Conservation (phyloP, 2,329 filamentous ascomycete genomes). For the Hypoxylon sp. region DNA sequence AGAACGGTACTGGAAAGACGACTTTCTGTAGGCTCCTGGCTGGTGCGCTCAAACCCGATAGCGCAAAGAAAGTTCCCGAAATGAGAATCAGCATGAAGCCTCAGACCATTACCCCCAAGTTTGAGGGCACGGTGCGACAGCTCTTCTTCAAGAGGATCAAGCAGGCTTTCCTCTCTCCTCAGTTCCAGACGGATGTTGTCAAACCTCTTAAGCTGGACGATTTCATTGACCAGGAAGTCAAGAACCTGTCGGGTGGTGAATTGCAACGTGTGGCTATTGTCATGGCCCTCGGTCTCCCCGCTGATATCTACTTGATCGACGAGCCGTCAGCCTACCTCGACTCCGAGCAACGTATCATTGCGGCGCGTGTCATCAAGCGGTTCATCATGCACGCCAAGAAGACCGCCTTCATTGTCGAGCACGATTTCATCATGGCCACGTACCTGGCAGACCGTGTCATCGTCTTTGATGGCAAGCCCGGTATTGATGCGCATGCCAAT, state of each 20-base stretch:
- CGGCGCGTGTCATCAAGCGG: slow-evolving; percentile 96
- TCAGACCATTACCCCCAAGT: slow-evolving; percentile 99
- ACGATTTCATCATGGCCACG: slow-evolving; percentile 98
- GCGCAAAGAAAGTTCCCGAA: slow-evolving; percentile 81
- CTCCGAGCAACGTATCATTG: slow-evolving; percentile 98
- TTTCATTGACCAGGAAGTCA: slow-evolving; percentile 99
- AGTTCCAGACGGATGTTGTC: slow-evolving; percentile 99
- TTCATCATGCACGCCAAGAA: slow-evolving; percentile 99
- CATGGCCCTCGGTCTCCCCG: slow-evolving; percentile 92
- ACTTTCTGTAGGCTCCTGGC: slow-evolving; percentile 98
- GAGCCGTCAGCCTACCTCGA: slow-evolving; percentile 98
- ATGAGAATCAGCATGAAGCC: slow-evolving; percentile 99
- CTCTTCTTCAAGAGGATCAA: slow-evolving; percentile 99
- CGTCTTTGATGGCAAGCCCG: slow-evolving; percentile 96
- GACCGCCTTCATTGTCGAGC: slow-evolving; percentile 98
- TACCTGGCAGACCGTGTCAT: slow-evolving; percentile 90
- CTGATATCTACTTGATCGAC: slow-evolving; percentile 98
- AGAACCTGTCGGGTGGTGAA: slow-evolving; percentile 99
- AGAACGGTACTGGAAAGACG: slow-evolving; percentile 99
- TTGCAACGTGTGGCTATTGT: slow-evolving; percentile 99
- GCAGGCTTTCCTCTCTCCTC: slow-evolving; percentile 92
- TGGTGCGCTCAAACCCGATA: slow-evolving; percentile 92
- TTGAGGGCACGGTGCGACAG: slow-evolving; percentile 95
- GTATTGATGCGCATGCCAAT: slow-evolving; percentile 89
- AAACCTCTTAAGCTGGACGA: slow-evolving; percentile 99